Evolutionary conservation across 345 rosid genomes (phyloP).

Genomic region (Corymbia maculata): DNA sequence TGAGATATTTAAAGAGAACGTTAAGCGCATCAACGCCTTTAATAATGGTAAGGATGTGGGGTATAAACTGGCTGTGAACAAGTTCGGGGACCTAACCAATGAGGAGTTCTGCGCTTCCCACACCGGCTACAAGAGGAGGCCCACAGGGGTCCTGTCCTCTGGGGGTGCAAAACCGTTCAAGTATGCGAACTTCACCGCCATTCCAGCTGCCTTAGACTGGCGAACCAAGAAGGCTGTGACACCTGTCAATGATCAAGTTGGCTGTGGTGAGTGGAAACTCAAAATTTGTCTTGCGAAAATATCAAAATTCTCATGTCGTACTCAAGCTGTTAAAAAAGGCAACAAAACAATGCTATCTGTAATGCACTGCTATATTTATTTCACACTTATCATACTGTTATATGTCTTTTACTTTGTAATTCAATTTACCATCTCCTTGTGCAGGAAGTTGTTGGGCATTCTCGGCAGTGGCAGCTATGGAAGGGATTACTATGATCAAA

Average conservation of each 20-base stretch:
- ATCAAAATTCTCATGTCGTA: background rate
- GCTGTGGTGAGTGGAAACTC: slow-evolving; percentile 13
- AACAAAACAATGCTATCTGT: too few relatives aligned
- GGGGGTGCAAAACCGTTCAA: background rate
- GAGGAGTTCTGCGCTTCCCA: slow-evolving; percentile 17
- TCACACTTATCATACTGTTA: background rate
- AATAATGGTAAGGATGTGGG: background rate
- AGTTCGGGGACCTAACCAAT: slow-evolving; percentile 18
- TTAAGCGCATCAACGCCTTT: slow-evolving; percentile 4
- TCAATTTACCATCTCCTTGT: background rate
- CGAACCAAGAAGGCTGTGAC: slow-evolving; percentile 24
- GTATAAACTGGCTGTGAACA: slow-evolving; percentile 16
- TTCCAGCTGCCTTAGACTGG: slow-evolving; percentile 24
- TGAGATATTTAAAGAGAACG: slow-evolving; percentile 5
- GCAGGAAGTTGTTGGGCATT: background rate
- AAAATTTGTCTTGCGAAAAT: background rate
- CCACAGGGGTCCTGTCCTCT: background rate
- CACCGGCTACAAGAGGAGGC: slow-evolving; percentile 4
- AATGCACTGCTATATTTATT: background rate
- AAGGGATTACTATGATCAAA: background rate
- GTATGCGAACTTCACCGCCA: slow-evolving; percentile 6
- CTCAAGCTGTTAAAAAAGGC: too few relatives aligned
- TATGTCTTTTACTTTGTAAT: background rate
- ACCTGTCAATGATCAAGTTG: slow-evolving; percentile 30
- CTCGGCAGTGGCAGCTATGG: background rate